Base-by-base conservation (phyloP, 768 basidiomycete genomes). In the Sporobolomyces pararoseus region DNA sequence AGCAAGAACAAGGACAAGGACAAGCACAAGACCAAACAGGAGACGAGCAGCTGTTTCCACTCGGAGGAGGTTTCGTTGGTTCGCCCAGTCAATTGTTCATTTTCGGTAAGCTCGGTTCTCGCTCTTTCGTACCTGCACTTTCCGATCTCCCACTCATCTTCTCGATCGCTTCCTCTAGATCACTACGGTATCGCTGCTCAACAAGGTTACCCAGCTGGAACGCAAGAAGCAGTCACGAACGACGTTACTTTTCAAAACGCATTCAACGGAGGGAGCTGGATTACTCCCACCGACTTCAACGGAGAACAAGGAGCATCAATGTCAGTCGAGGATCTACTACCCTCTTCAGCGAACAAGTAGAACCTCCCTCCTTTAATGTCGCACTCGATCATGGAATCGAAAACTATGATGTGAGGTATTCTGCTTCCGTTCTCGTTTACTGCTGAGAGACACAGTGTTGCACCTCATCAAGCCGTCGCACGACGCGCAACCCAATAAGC, bases 231-330 rank as follows among this genome's bases (percentile, higher is more conserved):
- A 5, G 46, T 70, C 25, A 10, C 55, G 6, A 1, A n/a, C 9
- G 53, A 57, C 47, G 27, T 23, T 14, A 65, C 65, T 4, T 65
- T 70, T 25, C 58, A 57, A 31, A 14, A 34, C 3, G 25, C 23
- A n/a, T 70, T 70, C 53, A 32, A 1, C 25, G 59, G 58, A 5
- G 52, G 55, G 25, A 62, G 35, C 21, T 70, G 69, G 69, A 31
- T 66, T 17, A 17, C 39, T 17, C 10, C 17, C 39, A 9, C 39
- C 17, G 39, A 42, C 9, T 42, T 42, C 39, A 17, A 42, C 39
- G 39, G 39, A 42, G 39, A 42, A 9, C 39, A 9, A 42, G 39
- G n/a, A n/a, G n/a, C n/a, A n/a, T n/a, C n/a, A n/a, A n/a, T n/a
- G n/a, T n/a, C n/a, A n/a, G n/a, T n/a, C n/a, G n/a, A n/a, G n/a